Evolutionary conservation across 2,329 filamentous ascomycete species (phyloP), one percentile per base, ranked within the genome.

Genomic region (Trichophyton benhamiae): DNA sequence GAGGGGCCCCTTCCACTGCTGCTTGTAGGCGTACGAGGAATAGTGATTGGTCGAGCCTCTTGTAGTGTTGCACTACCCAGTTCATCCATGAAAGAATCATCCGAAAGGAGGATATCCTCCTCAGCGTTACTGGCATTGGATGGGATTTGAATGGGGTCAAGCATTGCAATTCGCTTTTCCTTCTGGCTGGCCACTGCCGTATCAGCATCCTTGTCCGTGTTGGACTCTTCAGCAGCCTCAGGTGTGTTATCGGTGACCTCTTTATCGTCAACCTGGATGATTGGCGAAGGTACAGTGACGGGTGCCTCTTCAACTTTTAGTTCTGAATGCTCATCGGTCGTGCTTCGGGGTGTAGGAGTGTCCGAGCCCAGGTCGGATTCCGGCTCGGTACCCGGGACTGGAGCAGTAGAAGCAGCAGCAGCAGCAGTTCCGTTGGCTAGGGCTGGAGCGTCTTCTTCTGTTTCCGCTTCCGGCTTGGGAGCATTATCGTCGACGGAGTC

Each of bases 1-100:
- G 65, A 63, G 8, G 27, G 3, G 6, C 13, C 30, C 20, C 36
- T 55, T 11, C 66, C 70, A 41, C 70, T 69, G 62, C 72, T 64
- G 60, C 68, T 72, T 48, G 87, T 83, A n/a, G 91, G 89, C n/a
- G 90, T 90, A 72, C 91, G 91, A 22, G 87, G 85, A 7, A 94
- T 85, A 1, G 82, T 82, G 65, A 95, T 83, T 1, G 89, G 87
- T 70, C 86, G 87, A n/a, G 90, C 90, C 75, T 96, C 84, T 70
- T 94, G 82, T 17, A 95, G 77, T 1, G 87, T 91, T 30, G 90
- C 91, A 61, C 84, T 87, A 67, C 89, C 87, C 61, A 95, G 76
- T 74, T 95, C 91, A 62, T 95, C 88, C 82, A 95, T 87, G 64
- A 91, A 82, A 15, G 84, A 87, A 69, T 94, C 89, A 71, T 92